Evolutionary conservation across 352 stramenopile genomes (phyloP).

Genomic region (Globisporangium viniferum): DNA sequence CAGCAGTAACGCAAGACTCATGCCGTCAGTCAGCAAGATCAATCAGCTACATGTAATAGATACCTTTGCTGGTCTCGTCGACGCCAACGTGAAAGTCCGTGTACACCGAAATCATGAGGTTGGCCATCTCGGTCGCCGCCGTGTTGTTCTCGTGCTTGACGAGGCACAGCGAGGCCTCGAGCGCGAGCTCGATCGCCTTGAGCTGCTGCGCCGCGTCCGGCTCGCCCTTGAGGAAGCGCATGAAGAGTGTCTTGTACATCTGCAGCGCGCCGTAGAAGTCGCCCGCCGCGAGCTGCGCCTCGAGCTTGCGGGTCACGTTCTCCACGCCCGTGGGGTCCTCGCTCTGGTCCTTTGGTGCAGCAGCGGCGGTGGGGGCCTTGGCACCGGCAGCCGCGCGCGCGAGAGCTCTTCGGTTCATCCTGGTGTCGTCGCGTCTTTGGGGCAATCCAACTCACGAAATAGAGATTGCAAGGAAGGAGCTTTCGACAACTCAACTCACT

Average conservation of each 20-base stretch:
- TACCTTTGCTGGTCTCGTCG: slow-evolving; percentile 65
- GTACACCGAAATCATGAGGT: slow-evolving; percentile 76
- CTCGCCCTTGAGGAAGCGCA: slow-evolving; percentile 80
- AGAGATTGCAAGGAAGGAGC: background rate
- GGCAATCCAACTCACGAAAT: slow-evolving; percentile 2
- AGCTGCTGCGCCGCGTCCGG: slow-evolving; percentile 49
- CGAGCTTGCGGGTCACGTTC: slow-evolving; percentile 77
- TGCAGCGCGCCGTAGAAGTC: slow-evolving; percentile 87
- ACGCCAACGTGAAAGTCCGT: slow-evolving; percentile 63
- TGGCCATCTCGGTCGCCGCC: slow-evolving; percentile 77
- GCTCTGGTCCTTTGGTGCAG: slow-evolving; percentile 5
- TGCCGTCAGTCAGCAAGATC: background rate
- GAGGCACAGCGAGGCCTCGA: slow-evolving; percentile 63
- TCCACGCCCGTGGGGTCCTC: slow-evolving; percentile 53
- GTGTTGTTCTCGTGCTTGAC: slow-evolving; percentile 73
- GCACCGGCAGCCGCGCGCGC: slow-evolving; percentile 36
- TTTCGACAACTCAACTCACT: background rate
- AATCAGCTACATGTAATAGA: background rate
- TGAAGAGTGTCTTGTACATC: slow-evolving; percentile 91
- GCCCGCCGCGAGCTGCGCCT: slow-evolving; percentile 62
- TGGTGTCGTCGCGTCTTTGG: slow-evolving; percentile 12
- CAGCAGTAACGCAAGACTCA: background rate
- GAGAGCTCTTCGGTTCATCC: slow-evolving; percentile 75
- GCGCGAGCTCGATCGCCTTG: slow-evolving; percentile 58
- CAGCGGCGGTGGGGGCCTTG: slow-evolving; percentile 12